phyloP scores from a whole-genome alignment of 345 rosid species.

The Stellera chamaejasme region DNA sequence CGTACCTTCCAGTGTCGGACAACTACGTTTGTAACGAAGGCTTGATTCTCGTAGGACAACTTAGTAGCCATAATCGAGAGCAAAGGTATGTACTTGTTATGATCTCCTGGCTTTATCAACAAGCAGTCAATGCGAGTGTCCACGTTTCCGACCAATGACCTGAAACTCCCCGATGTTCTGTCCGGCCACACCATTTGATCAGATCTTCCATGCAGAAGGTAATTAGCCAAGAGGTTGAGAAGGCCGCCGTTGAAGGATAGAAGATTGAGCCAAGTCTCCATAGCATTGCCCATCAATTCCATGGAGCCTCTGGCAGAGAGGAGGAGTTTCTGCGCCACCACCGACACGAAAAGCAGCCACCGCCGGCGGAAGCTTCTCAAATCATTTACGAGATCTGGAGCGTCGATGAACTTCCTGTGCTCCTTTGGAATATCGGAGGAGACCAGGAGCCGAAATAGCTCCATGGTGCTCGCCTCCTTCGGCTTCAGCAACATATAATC shows the following conservation, averaged over 20 bases:
- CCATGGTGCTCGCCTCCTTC: constrained; percentile 28
- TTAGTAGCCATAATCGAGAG: constrained; percentile 53
- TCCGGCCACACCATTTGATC: constrained; percentile 28
- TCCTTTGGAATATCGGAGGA: constrained; percentile 10
- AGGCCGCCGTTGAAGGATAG: constrained; percentile 35
- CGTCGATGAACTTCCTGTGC: constrained; percentile 18
- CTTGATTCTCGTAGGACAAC: constrained; percentile 35
- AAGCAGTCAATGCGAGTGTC: constrained; percentile 36
- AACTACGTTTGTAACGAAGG: constrained; percentile 24
- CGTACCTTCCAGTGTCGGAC: constrained; percentile 36
- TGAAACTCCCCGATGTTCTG: constrained; percentile 25
- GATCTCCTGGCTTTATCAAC: constrained; percentile 18
- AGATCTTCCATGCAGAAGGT: constrained; percentile 20
- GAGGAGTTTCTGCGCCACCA: constrained; percentile 32
- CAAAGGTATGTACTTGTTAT: constrained; percentile 25
- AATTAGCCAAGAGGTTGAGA: constrained; percentile 19
- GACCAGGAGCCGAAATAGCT: constrained; percentile 30
- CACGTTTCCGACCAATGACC: constrained; percentile 25
- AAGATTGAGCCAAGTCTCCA: constrained; percentile 35
- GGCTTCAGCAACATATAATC: constrained; percentile 29
- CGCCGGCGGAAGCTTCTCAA: constrained; percentile 22
- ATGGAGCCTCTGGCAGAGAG: constrained; percentile 18
- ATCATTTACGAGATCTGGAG: constrained; percentile 12
- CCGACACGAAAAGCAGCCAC: constrained; percentile 47
- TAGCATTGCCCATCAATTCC: constrained; percentile 11